Conservation (phyloP, 495 filamentous ascomycete genomes). For the Beverwykella pulmonaria region DNA sequence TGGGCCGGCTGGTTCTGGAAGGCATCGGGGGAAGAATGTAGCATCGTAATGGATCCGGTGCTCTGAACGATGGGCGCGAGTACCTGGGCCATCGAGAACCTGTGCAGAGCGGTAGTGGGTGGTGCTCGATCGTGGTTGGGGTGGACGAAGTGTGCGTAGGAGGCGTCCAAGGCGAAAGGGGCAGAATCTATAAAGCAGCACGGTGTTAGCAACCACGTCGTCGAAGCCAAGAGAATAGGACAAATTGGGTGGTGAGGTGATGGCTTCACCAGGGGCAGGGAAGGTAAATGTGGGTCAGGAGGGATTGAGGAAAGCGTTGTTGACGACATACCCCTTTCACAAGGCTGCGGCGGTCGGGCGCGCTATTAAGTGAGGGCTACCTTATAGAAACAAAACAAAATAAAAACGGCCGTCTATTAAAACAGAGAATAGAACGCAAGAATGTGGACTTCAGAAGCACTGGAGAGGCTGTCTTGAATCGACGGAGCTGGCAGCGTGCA, state of each 20-base stretch:
- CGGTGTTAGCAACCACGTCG: not conserved
- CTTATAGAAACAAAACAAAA: slow-evolving; percentile 9
- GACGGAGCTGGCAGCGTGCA: slow-evolving; percentile 41
- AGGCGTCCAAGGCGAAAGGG: slow-evolving; percentile 5
- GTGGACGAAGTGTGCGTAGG: not conserved
- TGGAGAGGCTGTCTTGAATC: slow-evolving; percentile 36
- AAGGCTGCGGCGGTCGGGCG: not conserved
- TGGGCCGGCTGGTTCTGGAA: slow-evolving; percentile 41
- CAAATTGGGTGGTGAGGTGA: not conserved
- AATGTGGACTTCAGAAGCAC: slow-evolving; percentile 19
- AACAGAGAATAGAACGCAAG: slow-evolving; percentile 38
- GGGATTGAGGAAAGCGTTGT: slow-evolving; percentile 7
- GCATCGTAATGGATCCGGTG: slow-evolving; percentile 45
- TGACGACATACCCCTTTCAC: slow-evolving; percentile 40
- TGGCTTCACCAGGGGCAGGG: not conserved
- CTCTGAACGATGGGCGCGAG: slow-evolving; percentile 46
- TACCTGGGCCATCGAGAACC: slow-evolving; percentile 49
- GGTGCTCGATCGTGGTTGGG: slow-evolving; percentile 12
- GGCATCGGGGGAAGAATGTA: slow-evolving; percentile 47
- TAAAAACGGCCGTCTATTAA: slow-evolving; percentile 32
- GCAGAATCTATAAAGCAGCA: slow-evolving; percentile 5
- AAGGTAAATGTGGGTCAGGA: slow-evolving; percentile 9
- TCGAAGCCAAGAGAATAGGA: not conserved
- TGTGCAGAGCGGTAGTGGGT: slow-evolving; percentile 1
- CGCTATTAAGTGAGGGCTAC: slow-evolving; percentile 27